Conservation (phyloP, 441 rosid species). For the Euphorbia corollata region DNA sequence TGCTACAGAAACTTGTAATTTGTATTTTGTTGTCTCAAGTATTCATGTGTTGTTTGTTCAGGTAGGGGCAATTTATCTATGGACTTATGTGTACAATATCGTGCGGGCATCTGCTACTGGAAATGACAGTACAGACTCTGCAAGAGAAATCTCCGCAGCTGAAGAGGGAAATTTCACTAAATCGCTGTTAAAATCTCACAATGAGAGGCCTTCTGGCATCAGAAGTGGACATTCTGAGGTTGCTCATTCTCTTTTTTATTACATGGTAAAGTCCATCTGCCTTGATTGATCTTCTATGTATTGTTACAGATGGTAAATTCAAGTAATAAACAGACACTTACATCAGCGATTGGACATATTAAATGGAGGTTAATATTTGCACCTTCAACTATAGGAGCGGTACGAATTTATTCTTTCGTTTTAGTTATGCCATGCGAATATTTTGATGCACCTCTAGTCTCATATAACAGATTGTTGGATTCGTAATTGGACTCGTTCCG, state of each 20-base stretch:
- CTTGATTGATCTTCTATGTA: slow-evolving; percentile 5
- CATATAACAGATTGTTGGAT: slow-evolving; percentile 43
- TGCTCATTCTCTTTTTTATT: background rate
- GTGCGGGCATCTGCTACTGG: slow-evolving; percentile 41
- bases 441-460: background rate
- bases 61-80: slow-evolving; percentile 70
- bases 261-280: background rate
- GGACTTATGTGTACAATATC: slow-evolving; percentile 77
- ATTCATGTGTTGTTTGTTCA: slow-evolving; percentile 17
- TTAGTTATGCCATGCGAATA: background rate
- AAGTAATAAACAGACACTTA: slow-evolving; percentile 26
- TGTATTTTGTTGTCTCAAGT: background rate
- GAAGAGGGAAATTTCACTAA: slow-evolving; percentile 30
- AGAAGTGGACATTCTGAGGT: slow-evolving; percentile 26
- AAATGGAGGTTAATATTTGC: slow-evolving; percentile 53
- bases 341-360: slow-evolving; percentile 25
- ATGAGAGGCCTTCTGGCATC: background rate
- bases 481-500: slow-evolving; percentile 49
- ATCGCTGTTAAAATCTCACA: slow-evolving; percentile 39
- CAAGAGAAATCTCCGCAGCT: slow-evolving; percentile 22
- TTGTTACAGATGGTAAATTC: slow-evolving; percentile 30
- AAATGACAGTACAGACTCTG: slow-evolving; percentile 16
- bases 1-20: background rate
- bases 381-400: slow-evolving; percentile 72
- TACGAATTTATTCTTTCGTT: slow-evolving; percentile 22